phyloP scores from a whole-genome alignment of 768 basidiomycete species.

The Roridomyces roridus region DNA sequence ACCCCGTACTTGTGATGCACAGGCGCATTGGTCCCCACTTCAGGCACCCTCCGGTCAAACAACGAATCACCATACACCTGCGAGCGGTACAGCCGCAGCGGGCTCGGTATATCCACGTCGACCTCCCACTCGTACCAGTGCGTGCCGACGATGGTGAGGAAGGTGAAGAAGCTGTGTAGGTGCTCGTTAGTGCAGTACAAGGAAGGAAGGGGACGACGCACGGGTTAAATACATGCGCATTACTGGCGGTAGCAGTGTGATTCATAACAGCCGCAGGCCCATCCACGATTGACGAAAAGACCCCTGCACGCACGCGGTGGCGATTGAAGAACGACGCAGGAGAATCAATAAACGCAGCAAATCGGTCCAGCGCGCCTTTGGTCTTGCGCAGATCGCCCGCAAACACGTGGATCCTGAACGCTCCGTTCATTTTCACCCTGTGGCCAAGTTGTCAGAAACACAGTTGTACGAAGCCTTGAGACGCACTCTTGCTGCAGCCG shows the following conservation, averaged over 20 bases:
- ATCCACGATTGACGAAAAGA: constrained; percentile 20
- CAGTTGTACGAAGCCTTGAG: background rate
- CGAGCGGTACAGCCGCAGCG: constrained; percentile 26
- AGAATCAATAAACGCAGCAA: constrained; percentile 23
- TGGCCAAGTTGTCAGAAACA: background rate
- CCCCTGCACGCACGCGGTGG: constrained; percentile 10
- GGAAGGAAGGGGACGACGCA: background rate
- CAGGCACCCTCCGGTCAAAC: constrained; percentile 23
- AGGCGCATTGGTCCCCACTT: constrained; percentile 20
- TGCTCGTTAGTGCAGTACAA: background rate
- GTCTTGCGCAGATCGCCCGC: constrained; percentile 19
- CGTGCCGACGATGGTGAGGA: constrained; percentile 26
- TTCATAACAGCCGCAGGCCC: constrained; percentile 16
- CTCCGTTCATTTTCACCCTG: constrained; percentile 28
- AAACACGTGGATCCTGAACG: constrained; percentile 26
- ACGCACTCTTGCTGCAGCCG: constrained; percentile 25
- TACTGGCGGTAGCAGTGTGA: background rate
- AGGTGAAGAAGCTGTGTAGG: constrained; percentile 24
- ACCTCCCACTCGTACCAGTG: constrained; percentile 28
- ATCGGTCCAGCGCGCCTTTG: constrained; percentile 15
- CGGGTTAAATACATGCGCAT: constrained; percentile 12
- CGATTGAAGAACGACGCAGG: constrained; percentile 24
- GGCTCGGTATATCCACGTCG: constrained; percentile 17
- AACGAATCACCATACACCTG: constrained; percentile 25
- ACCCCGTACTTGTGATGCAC: constrained; percentile 23